Percentiles rank a stretch among this genome's conserved stretches.
phyloP scores from a whole-genome alignment of 257 asterid genomes.

The Solanum piurae region DNA sequence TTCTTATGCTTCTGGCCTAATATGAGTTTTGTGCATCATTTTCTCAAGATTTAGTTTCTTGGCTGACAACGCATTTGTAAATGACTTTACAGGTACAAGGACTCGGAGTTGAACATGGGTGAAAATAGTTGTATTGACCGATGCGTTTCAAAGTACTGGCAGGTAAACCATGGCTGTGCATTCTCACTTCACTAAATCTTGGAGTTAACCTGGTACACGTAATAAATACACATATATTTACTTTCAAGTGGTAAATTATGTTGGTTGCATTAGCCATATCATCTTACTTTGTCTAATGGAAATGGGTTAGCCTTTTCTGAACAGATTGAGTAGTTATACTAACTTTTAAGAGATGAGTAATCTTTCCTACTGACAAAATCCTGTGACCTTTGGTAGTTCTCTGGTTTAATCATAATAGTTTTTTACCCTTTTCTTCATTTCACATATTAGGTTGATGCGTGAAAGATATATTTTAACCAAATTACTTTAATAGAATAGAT shows the following conservation, averaged over 20 bases:
- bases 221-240: neutral
- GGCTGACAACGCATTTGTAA: neutral
- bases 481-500: neutral
- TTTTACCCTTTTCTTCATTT: neutral
- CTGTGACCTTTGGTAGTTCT: neutral
- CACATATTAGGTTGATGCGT: neutral
- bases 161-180: slow-evolving; percentile 23
- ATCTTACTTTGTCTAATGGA: neutral
- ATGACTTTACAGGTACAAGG: slow-evolving; percentile 50
- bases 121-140: slow-evolving; percentile 89
- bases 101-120: slow-evolving; percentile 84
- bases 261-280: neutral
- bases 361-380: neutral
- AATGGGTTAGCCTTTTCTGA: neutral
- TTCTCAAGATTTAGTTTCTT: neutral
- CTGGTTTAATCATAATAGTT: neutral
- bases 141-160: slow-evolving; percentile 86
- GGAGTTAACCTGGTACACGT: neutral
- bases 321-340: neutral
- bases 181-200: neutral
- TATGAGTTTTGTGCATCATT: neutral
- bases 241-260: neutral
- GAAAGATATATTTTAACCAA: neutral
- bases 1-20: neutral
- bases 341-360: neutral